Evolutionary conservation across 2,329 filamentous ascomycete species (phyloP).

Genomic region (Neofusicoccum kwambonambiense): DNA sequence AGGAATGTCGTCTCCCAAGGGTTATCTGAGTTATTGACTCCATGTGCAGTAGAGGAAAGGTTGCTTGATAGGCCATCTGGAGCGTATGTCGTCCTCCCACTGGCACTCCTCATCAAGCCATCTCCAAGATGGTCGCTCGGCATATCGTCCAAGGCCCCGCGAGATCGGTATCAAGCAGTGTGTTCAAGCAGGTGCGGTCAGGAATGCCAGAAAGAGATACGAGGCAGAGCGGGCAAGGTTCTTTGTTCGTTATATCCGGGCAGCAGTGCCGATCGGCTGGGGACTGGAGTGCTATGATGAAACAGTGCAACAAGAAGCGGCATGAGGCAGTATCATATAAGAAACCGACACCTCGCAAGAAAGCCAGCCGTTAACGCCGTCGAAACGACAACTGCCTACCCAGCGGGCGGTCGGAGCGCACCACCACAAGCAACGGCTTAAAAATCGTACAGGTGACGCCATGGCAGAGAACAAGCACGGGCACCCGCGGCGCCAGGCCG

Average conservation of each 20-base stretch:
- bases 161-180: neutral
- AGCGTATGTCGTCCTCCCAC: neutral
- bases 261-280: neutral
- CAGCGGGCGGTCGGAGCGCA: neutral
- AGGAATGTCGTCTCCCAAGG: neutral
- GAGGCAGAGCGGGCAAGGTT: neutral
- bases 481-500: neutral
- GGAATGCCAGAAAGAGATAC: neutral
- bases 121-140: neutral
- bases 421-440: neutral
- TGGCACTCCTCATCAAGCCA: neutral
- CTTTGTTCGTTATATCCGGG: neutral
- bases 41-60: neutral
- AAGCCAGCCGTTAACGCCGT: neutral
- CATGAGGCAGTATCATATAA: neutral
- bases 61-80: neutral
- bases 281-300: neutral
- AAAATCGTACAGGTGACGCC: conserved; percentile 1
- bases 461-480: neutral
- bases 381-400: neutral
- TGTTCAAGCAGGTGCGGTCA: neutral
- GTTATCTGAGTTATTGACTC: neutral
- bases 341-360: neutral
- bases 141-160: neutral
- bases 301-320: neutral